A percentile compares a stretch with the other conserved stretches of the same genome.
Evolutionary conservation across 805 yeast genomes (phyloP).

Genomic region (Wickerhamomyces sydowiorum): DNA sequence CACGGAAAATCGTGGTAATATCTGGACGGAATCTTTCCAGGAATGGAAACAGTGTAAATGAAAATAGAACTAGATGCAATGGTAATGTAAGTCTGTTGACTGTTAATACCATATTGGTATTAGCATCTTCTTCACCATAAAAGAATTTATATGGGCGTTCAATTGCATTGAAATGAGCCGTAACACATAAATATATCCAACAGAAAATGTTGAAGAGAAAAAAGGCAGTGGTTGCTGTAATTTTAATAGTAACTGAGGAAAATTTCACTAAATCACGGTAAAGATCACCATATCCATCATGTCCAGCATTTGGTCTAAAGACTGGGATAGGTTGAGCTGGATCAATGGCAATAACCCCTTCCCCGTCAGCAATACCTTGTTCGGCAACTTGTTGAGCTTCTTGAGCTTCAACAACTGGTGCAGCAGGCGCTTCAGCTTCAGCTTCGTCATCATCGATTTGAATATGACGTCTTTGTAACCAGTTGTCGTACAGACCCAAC

Average conservation of each 20-base stretch:
- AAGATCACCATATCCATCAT: constrained; percentile 3
- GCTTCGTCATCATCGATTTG: background rate
- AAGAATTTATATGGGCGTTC: constrained; percentile 5
- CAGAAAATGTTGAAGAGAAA: background rate
- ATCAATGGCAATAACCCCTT: background rate
- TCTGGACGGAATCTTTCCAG: background rate
- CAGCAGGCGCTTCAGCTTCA: background rate
- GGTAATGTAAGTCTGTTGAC: background rate
- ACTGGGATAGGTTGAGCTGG: background rate
- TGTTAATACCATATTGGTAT: background rate
- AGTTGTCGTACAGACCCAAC: constrained; percentile 12
- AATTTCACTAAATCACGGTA: background rate
- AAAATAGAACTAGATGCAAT: constrained; percentile 2
- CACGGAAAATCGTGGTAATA: background rate
- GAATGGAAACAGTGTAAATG: background rate
- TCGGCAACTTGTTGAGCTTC: background rate
- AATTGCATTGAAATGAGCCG: constrained; percentile 3
- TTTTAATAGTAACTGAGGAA: background rate
- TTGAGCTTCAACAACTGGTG: background rate
- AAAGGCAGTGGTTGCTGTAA: background rate
- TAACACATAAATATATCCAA: background rate
- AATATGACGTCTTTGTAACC: constrained; percentile 4
- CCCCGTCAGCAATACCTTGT: background rate
- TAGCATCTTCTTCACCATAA: constrained; percentile 1
- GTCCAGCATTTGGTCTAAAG: constrained; percentile 1